Conservation (phyloP, 1,284 basidiomycete species). For the Papiliotrema flavescens region DNA sequence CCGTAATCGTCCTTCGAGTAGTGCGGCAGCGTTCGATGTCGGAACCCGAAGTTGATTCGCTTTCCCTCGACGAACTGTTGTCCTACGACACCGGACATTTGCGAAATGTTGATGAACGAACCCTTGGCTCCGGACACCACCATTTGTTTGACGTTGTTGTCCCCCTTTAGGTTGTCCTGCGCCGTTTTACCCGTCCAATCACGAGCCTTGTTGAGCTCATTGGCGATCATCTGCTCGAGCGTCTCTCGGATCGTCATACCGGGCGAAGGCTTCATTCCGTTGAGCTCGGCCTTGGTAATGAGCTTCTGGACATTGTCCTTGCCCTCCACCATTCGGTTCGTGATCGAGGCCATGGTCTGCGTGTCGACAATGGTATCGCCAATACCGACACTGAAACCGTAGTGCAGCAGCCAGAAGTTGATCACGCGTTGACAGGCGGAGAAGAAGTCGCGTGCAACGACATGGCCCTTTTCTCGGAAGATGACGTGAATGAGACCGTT, state of each 20-base stretch:
- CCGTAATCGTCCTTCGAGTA: slow-evolving; percentile 99
- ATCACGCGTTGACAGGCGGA: slow-evolving; percentile 92
- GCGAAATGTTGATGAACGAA: slow-evolving; percentile 99
- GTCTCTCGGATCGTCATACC: slow-evolving; percentile 99
- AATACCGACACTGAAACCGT: slow-evolving; percentile 98
- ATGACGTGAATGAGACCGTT: slow-evolving; percentile 96
- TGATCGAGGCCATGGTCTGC: slow-evolving; percentile 82
- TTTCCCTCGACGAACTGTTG: slow-evolving; percentile 98
- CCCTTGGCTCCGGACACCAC: slow-evolving; percentile 98
- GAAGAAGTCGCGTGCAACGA: slow-evolving; percentile 87
- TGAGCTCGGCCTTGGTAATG: slow-evolving; percentile 74
- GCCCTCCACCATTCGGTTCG: slow-evolving; percentile 72
- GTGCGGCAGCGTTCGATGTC: slow-evolving; percentile 91
- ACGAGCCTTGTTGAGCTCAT: slow-evolving; percentile 90
- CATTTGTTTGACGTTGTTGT: slow-evolving; percentile 99
- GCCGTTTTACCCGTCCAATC: slow-evolving; percentile 93
- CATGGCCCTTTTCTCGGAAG: slow-evolving; percentile 95
- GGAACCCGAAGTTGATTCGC: slow-evolving; percentile 97
- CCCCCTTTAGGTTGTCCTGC: slow-evolving; percentile 92
- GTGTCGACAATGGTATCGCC: slow-evolving; percentile 96
- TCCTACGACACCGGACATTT: slow-evolving; percentile 99
- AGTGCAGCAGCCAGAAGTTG: slow-evolving; percentile 98
- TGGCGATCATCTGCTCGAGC: slow-evolving; percentile 89
- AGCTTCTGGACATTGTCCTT: slow-evolving; percentile 71
- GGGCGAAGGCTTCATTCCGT: slow-evolving; percentile 77